phyloP scores from a whole-genome alignment of 2,329 filamentous ascomycete genomes.

The Stagonosporopsis vannaccii region DNA sequence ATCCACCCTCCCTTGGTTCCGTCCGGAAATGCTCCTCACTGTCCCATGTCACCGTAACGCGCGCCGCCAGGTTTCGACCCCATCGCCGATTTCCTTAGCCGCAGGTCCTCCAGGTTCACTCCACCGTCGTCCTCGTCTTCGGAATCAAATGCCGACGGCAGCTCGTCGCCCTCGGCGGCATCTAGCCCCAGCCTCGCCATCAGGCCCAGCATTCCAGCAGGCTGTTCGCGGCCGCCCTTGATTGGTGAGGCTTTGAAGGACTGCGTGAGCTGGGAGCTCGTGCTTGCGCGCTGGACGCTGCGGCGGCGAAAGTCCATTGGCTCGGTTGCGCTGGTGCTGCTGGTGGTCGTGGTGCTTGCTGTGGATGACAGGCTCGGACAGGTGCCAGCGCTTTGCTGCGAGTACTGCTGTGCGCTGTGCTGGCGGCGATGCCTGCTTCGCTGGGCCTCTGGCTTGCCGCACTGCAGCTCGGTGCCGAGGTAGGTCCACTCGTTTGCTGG shows the following conservation, averaged over 20 bases:
- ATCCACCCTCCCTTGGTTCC: constrained; percentile 1
- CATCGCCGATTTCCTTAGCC: neutral
- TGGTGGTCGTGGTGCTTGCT: constrained; percentile 10
- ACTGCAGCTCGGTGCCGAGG: constrained; percentile 21
- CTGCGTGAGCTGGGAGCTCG: constrained; percentile 28
- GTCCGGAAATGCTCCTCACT: neutral
- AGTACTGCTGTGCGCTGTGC: constrained; percentile 11
- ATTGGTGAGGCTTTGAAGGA: constrained; percentile 18
- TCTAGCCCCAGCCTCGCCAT: constrained; percentile 17
- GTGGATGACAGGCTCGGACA: constrained; percentile 15
- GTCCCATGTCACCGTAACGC: neutral
- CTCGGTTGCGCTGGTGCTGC: constrained; percentile 6
- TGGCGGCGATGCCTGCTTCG: constrained; percentile 16
- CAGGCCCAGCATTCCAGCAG: constrained; percentile 8
- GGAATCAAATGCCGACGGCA: constrained; percentile 34
- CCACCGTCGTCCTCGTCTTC: constrained; percentile 31
- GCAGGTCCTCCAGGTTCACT: constrained; percentile 14
- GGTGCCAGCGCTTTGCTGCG: constrained; percentile 11
- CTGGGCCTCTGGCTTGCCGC: constrained; percentile 9
- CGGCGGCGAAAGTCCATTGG: constrained; percentile 26
- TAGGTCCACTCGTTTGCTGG: constrained; percentile 29
- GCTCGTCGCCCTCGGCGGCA: constrained; percentile 22
- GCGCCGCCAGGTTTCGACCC: neutral
- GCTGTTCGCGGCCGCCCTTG: constrained; percentile 11
- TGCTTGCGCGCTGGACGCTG: constrained; percentile 24